Base-by-base conservation (phyloP, 2,329 filamentous ascomycete genomes). In the Thelonectria blattea region DNA sequence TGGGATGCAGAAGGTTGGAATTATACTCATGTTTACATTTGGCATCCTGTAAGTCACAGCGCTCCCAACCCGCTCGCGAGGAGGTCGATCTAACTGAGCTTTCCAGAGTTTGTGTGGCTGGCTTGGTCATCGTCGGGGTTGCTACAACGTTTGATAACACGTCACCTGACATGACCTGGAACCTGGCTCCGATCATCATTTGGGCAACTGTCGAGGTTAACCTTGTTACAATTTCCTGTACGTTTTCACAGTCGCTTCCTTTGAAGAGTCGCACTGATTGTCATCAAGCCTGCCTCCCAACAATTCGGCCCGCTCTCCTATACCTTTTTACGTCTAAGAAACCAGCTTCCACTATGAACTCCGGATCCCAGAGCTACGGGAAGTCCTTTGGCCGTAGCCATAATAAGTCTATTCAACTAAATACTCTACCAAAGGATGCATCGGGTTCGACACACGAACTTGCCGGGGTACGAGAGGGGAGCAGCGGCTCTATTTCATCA, bases 1-100 rank as follows among this genome's bases (percentile, higher is more conserved):
- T 3, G 2, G 30, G 0, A n/a, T 64, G 2, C 72, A 74, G 39
- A 74, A 68, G 46, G 42, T 73, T 1, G 72, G 68, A 3, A 68
- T 74, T 5, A 63, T 66, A 12, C 42, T 68, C 8, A 68, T 75
- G 62, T 74, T 75, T 45, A 56, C 65, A 17, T 74, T 73, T 64
- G 73, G 73, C 8, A 67, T 72, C 12, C 58, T 73, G 72, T 74
- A 66, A 55, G 72, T 65, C 22, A 18, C 34, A 20, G 18, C 15
- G 32, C 10, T 17, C 27, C 8, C 8, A 30, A 6, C 8, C 27
- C 8, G 34, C 12, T 37, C 6, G 8, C 27, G 27, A 30, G 2
- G 5, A 30, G 8, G 27, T 30, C 27, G 27, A 30, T 30, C 8
- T 30, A 30, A 30, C 27, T 10, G 27, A 10, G 27, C 5, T 30